These are phyloP conservation scores for Cytospora piceae DNA, from an alignment of 2,329 filamentous ascomycete genomes.

Conservation along the genomic window DNA sequence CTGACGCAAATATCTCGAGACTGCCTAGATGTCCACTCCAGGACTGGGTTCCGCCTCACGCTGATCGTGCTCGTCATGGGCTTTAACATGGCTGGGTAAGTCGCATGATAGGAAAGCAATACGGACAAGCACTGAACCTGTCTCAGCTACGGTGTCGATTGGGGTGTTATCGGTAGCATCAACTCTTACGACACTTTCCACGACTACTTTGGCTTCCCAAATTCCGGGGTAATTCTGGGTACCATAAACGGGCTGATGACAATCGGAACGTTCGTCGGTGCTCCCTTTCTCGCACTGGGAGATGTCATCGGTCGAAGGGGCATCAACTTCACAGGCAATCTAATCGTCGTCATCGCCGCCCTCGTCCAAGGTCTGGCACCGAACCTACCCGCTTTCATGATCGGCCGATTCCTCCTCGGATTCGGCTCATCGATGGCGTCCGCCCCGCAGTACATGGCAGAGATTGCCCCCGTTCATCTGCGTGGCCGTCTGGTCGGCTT, in stretches of 20 bases:
- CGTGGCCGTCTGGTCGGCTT: slow-evolving; percentile 51
- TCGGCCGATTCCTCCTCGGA: slow-evolving; percentile 43
- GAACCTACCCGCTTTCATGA: slow-evolving; percentile 41
- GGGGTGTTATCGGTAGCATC: slow-evolving; percentile 53
- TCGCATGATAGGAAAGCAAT: background rate
- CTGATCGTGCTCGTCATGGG: slow-evolving; percentile 50
- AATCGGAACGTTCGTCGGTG: slow-evolving; percentile 50
- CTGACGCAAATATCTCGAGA: slow-evolving; percentile 46
- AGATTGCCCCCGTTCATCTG: slow-evolving; percentile 37
- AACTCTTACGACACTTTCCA: slow-evolving; percentile 49
- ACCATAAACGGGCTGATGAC: slow-evolving; percentile 53
- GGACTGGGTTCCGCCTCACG: slow-evolving; percentile 45
- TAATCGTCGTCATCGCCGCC: slow-evolving; percentile 48
- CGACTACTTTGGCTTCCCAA: slow-evolving; percentile 47
- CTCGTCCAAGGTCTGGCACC: slow-evolving; percentile 52
- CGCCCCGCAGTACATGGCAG: slow-evolving; percentile 38
- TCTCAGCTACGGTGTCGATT: slow-evolving; percentile 49
- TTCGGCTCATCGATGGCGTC: slow-evolving; percentile 40
- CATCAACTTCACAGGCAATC: slow-evolving; percentile 51
- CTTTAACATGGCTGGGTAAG: slow-evolving; percentile 48
- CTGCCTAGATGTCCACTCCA: slow-evolving; percentile 45
- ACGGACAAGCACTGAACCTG: background rate
- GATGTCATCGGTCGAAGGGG: slow-evolving; percentile 57
- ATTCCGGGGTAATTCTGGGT: slow-evolving; percentile 44
- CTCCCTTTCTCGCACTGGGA: slow-evolving; percentile 53